Percentiles rank a stretch among this genome's conserved stretches.
Conservation (phyloP, 2,329 filamentous ascomycete genomes). For the Trichoderma sp. region DNA sequence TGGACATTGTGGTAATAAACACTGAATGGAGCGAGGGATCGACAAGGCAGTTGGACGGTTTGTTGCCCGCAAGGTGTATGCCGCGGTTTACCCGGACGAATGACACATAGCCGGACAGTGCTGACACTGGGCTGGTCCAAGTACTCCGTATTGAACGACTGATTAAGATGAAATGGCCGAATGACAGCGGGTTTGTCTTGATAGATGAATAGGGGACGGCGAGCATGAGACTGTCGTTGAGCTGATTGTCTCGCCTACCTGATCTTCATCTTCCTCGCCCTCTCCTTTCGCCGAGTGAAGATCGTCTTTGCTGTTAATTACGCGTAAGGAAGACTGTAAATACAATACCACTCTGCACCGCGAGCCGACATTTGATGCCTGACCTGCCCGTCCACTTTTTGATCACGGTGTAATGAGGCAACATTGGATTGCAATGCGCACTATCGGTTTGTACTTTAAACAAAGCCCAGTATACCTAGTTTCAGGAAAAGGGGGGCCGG, state of each 20-base stretch:
- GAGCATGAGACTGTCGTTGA: neutral
- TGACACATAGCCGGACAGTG: neutral
- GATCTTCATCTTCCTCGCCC: neutral
- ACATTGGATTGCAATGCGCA: constrained; percentile 2
- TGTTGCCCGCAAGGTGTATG: neutral
- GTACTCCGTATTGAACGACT: constrained; percentile 9
- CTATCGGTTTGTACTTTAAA: neutral
- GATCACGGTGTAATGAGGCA: constrained; percentile 1
- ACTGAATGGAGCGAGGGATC: constrained; percentile 7
- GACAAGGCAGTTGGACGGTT: constrained; percentile 16
- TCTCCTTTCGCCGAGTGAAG: constrained; percentile 4
- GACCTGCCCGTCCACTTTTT: neutral
- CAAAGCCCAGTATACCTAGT: constrained; percentile 6
- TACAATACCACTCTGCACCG: constrained; percentile 2
- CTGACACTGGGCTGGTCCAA: neutral
- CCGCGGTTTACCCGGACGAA: constrained; percentile 3
- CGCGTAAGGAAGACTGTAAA: neutral
- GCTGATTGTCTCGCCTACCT: neutral
- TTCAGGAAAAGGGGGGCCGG: constrained; percentile 14
- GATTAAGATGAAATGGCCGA: constrained; percentile 12
- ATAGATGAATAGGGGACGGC: constrained; percentile 1
- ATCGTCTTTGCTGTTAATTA: constrained; percentile 10
- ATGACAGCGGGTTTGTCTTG: neutral
- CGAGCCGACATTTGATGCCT: neutral
- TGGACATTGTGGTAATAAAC: neutral